Evolutionary conservation across 495 filamentous ascomycete genomes (phyloP), one percentile per base, ranked within the genome.

Genomic region (Cercophora samala): DNA sequence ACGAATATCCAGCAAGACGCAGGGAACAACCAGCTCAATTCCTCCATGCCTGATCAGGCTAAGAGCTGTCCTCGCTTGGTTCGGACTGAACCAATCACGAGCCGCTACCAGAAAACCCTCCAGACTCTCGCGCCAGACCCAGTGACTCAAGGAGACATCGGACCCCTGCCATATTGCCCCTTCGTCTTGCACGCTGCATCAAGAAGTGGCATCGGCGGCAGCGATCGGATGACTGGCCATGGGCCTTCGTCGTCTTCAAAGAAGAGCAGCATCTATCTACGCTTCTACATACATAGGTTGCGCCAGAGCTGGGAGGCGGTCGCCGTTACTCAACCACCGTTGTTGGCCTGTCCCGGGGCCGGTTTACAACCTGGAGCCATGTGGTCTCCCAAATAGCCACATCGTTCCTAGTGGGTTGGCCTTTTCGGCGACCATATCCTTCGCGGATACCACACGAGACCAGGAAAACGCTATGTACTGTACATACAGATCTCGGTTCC

Each of bases 31-130:
- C 76, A 70, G 71, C 74, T 66, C 66, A 68, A 56, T 65, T 63
- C 52, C 58, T 29, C 63, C 25, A 26, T n/a, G 60, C 67, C 66
- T 62, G 72, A 77, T 70, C 58, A 66, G 72, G 74, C 70, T 70
- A 72, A 65, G 66, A 66, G 64, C 54, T 64, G 66, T 72, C 59
- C 68, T 66, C 58, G 64, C 61, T 65, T 71, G 15, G n/a, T 37
- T 37, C 32, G 22, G 11, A 37, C 11, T 29, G 17, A 58, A 53
- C 76, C 74, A 77, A 78, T 74, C 51, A 65, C 32, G 15, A 21
- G 18, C 5, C 19, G n/a, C 22, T 55, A 26, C 67, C 5, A 22
- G 37, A 68, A 70, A 67, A 32, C 22, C 24, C 37, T 11, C 15
- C 24, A 46, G 13, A 46, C 2, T 58, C 52, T 46, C 56, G 42